phyloP scores from a whole-genome alignment of 2,329 filamentous ascomycete genomes.

The Claviceps paspali region DNA sequence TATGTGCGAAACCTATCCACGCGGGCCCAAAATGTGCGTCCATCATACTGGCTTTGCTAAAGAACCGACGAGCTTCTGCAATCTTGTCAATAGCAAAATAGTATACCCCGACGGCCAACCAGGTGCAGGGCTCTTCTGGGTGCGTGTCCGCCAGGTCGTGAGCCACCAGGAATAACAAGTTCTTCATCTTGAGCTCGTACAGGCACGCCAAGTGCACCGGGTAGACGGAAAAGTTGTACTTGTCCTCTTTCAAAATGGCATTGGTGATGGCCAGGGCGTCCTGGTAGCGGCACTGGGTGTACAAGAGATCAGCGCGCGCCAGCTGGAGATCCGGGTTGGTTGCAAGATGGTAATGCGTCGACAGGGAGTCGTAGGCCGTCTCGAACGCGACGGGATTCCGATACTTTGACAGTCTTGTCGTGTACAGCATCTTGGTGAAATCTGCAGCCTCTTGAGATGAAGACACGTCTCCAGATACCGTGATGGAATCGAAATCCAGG shows the following conservation, averaged over 20 bases:
- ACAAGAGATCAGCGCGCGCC: constrained; percentile 77
- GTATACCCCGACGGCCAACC: constrained; percentile 89
- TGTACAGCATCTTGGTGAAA: constrained; percentile 93
- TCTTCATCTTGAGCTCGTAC: constrained; percentile 74
- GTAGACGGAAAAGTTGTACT: constrained; percentile 79
- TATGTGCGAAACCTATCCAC: constrained; percentile 98
- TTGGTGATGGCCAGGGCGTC: constrained; percentile 76
- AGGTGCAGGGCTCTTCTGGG: constrained; percentile 79
- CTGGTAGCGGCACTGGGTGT: constrained; percentile 86
- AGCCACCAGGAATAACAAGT: constrained; percentile 77
- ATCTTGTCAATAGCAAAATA: constrained; percentile 83
- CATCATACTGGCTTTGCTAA: constrained; percentile 95
- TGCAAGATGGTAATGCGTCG: constrained; percentile 80
- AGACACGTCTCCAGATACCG: constrained; percentile 46
- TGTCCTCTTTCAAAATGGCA: constrained; percentile 65
- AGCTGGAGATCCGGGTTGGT: constrained; percentile 82
- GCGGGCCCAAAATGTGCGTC: constrained; percentile 93
- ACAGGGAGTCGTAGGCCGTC: constrained; percentile 74
- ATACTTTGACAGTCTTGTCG: constrained; percentile 89
- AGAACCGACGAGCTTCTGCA: constrained; percentile 85
- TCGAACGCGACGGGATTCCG: constrained; percentile 72
- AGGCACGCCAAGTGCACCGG: constrained; percentile 85
- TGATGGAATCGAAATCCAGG: constrained; percentile 77
- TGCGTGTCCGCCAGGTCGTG: constrained; percentile 88
- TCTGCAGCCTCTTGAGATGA: constrained; percentile 74